Evolutionary conservation across 495 filamentous ascomycete genomes (phyloP).

Genomic region (Xylona heveae): DNA sequence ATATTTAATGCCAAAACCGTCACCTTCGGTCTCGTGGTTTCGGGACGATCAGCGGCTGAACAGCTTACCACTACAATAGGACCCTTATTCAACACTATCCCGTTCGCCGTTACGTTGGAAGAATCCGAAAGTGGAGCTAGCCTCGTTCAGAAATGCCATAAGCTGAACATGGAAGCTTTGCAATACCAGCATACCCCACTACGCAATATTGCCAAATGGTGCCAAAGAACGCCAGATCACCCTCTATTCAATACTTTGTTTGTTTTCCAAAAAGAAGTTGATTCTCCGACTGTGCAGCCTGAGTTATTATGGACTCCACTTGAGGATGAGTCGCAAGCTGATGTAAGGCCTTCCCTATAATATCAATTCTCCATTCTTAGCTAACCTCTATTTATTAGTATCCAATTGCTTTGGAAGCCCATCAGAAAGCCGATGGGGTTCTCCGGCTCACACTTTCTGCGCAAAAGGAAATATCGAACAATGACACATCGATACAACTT

Average conservation of each 20-base stretch:
- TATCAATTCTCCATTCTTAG: not conserved
- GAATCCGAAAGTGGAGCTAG: slow-evolving; percentile 25
- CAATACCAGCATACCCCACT: slow-evolving; percentile 52
- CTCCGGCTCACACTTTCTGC: slow-evolving; percentile 34
- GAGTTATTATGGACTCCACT: slow-evolving; percentile 30
- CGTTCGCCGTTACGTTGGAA: slow-evolving; percentile 31
- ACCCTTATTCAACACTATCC: slow-evolving; percentile 80
- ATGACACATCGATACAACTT: slow-evolving; percentile 12
- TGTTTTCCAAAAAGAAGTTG: slow-evolving; percentile 44
- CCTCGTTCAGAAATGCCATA: slow-evolving; percentile 31
- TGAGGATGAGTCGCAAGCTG: slow-evolving; percentile 24
- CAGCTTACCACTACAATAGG: slow-evolving; percentile 51
- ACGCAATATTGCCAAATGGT: slow-evolving; percentile 52
- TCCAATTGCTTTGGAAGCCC: slow-evolving; percentile 52
- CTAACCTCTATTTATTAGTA: slow-evolving; percentile 21
- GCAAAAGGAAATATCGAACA: slow-evolving; percentile 17
- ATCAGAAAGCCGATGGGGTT: slow-evolving; percentile 20
- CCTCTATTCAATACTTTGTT: slow-evolving; percentile 69
- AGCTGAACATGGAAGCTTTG: slow-evolving; percentile 34
- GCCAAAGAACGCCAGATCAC: slow-evolving; percentile 25
- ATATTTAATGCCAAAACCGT: slow-evolving; percentile 18
- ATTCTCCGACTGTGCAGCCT: slow-evolving; percentile 8
- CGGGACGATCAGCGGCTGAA: slow-evolving; percentile 42
- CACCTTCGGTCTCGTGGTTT: slow-evolving; percentile 43
- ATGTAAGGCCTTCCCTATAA: slow-evolving; percentile 16